These are phyloP conservation scores for Mucuna pruriens DNA, from an alignment of 306 rosid species.

Conservation along the genomic window DNA sequence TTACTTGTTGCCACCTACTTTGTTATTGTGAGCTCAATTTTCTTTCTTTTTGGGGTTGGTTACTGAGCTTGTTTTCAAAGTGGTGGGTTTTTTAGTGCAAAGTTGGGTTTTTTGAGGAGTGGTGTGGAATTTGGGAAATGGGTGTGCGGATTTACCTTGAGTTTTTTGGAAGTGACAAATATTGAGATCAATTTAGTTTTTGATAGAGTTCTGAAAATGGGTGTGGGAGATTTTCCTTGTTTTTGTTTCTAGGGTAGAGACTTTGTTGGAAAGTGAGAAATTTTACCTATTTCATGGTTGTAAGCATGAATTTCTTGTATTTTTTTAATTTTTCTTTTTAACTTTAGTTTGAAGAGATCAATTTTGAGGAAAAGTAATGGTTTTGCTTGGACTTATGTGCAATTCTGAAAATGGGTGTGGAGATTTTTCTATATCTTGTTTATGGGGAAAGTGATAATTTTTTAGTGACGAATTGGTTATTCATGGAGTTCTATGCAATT, in stretches of 20 bases:
- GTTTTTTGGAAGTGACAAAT: background rate
- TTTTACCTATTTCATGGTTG: background rate
- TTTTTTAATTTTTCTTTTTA: background rate
- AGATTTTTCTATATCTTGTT: background rate
- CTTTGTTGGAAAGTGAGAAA: background rate
- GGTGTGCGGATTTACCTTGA: background rate
- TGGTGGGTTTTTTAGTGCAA: constrained; percentile 2
- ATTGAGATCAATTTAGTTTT: background rate
- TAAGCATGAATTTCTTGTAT: background rate
- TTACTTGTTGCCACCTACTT: constrained; percentile 91
- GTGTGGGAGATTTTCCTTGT: background rate
- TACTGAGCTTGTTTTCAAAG: background rate
- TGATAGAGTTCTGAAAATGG: background rate
- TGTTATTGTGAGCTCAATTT: constrained; percentile 50
- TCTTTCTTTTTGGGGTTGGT: background rate
- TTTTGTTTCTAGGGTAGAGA: background rate
- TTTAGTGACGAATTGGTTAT: background rate
- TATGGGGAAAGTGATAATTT: background rate
- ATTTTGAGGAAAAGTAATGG: background rate
- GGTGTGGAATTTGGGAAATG: background rate
- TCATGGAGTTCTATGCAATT: constrained; percentile 26
- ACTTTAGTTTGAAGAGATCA: background rate
- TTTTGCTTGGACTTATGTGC: background rate
- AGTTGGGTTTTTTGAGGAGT: background rate
- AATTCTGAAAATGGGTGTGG: background rate